Conservation (phyloP, 2,329 filamentous ascomycete species). For the Fusarium avenaceum region DNA sequence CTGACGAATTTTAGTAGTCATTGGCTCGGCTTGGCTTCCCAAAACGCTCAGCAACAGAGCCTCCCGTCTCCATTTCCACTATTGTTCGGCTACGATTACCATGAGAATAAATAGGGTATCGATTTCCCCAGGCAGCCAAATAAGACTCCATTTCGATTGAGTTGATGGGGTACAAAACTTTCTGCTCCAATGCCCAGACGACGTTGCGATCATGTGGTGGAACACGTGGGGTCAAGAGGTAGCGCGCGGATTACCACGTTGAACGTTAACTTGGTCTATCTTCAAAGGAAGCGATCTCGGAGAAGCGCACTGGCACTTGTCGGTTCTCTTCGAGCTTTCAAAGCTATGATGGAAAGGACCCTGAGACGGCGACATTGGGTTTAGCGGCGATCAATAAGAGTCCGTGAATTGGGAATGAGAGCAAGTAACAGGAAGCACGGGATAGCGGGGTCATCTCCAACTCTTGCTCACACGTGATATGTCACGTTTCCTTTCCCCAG, state of each 20-base stretch:
- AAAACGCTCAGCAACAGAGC: conserved; percentile 22
- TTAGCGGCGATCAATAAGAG: conserved; percentile 31
- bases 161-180: conserved; percentile 6
- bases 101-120: neutral
- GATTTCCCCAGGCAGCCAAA: conserved; percentile 25
- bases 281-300: neutral
- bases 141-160: conserved; percentile 9
- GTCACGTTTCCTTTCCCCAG: conserved; percentile 41
- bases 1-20: conserved; percentile 17
- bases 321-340: neutral
- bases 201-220: conserved; percentile 35
- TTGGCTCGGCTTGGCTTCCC: conserved; percentile 38
- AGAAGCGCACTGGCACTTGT: neutral
- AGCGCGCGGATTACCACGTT: conserved; percentile 5
- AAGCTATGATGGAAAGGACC: neutral
- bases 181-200: conserved; percentile 31
- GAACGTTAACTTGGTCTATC: neutral
- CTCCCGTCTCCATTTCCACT: conserved; percentile 31
- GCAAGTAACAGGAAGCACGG: too few species aligned
- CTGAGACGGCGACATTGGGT: neutral
- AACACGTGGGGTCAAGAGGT: conserved; percentile 33
- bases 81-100: conserved; percentile 34
- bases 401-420: conserved; percentile 18
- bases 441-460: conserved; percentile 16
- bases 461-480: conserved; percentile 40